Evolutionary conservation across 352 stramenopile species (phyloP), one percentile per base, ranked within the genome.

Genomic region (Phytophthora sansomeana): DNA sequence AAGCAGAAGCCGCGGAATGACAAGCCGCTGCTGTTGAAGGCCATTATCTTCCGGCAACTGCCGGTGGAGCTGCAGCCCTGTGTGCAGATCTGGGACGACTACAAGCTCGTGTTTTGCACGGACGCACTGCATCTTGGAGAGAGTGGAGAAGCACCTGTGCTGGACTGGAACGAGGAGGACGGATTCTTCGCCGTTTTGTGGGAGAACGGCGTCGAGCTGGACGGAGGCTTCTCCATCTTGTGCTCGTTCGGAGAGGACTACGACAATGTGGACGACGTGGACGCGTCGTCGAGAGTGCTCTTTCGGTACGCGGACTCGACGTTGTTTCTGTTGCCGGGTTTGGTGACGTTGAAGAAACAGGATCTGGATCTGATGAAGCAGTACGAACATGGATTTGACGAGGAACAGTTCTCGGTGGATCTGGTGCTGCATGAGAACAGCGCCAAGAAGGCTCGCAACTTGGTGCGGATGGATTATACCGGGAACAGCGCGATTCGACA

Each of bases 41-140:
- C 82, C 10, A 82, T 95, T 36, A 89, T 93, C 17, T 88, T 92
- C 26, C 67, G 85, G 29, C 71, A 85, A 14, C 50, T 95, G 32
- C 87, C 87, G 0, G 83, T 95, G 28, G 87, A 94, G 42, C 41
- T 85, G 19, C 80, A 87, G 65, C 87, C 87, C 10, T 90, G 85
- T 43, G 67, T 94, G n/a, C 83, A 95, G 63, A 91, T 95, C 47
- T 95, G 83, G 84, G 87, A 93, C 52, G 85, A 94, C 63, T 83
- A 91, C 51, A 76, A 81, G 9, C 56, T 91, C 7, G 69, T 91
- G 9, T 95, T 90, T 51, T 92, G 74, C 55, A 91, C 81, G 0
- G 75, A 84, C 19, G 53, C 69, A 8, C 24, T 74, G 13, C 60
- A 72, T 16, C n/a, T 30, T 16, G 58, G 28, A 10, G 58, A 51